These are phyloP conservation scores for Auxenochlorella protothecoides DNA, from an alignment of 139 green algal genomes.

Conservation along the genomic window DNA sequence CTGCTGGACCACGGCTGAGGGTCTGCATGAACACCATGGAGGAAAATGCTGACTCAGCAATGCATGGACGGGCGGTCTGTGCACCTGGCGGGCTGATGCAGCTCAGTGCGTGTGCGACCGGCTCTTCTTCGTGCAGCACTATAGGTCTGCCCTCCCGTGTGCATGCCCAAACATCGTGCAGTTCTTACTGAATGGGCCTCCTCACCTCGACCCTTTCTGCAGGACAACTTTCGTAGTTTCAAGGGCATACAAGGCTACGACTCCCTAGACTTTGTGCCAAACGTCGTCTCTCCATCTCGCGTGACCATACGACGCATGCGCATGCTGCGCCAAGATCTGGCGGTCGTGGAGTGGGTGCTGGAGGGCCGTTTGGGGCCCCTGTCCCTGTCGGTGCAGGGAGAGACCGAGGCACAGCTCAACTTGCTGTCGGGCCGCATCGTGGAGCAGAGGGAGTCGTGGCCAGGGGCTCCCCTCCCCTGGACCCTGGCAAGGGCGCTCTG, in stretches of 20 bases:
- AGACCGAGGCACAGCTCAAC: constrained; percentile 33
- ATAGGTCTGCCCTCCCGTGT: not conserved
- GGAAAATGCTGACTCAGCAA: not conserved
- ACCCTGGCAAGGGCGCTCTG: constrained; percentile 21
- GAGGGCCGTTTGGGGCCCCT: constrained; percentile 21
- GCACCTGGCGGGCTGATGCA: not conserved
- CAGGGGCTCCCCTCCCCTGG: constrained; percentile 21
- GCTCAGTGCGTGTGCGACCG: too few relatives aligned
- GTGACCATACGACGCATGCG: constrained; percentile 23
- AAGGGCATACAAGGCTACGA: constrained; percentile 36
- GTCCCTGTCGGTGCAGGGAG: constrained; percentile 20
- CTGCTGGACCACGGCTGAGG: too few relatives aligned
- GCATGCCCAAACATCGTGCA: not conserved
- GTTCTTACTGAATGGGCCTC: not conserved
- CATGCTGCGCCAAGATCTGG: constrained; percentile 46
- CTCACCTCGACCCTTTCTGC: not conserved
- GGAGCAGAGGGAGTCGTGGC: constrained; percentile 40
- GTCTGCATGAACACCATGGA: not conserved
- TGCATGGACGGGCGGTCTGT: not conserved
- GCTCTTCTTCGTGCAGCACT: not conserved
- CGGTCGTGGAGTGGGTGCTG: constrained; percentile 37
- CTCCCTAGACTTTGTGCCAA: constrained; percentile 27
- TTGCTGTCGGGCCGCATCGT: constrained; percentile 57
- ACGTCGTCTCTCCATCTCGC: constrained; percentile 7
- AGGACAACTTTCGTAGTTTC: constrained; percentile 45